These are phyloP conservation scores for Sisymbrium irio DNA, from an alignment of 345 rosid genomes.

Conservation along the genomic window DNA sequence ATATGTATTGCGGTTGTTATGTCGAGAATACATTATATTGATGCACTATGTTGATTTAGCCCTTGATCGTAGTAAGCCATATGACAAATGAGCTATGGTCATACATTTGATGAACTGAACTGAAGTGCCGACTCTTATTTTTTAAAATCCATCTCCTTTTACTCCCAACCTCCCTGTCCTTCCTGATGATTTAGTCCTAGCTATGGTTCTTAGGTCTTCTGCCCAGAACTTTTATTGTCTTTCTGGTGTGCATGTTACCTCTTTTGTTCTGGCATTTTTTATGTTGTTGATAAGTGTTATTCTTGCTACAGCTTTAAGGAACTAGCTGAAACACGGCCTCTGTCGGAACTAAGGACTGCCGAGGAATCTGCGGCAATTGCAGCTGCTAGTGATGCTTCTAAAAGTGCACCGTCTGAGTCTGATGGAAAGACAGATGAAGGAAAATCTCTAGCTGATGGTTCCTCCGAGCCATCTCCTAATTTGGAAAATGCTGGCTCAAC, in stretches of 20 bases:
- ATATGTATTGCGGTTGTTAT: not conserved
- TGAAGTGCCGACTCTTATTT: not conserved
- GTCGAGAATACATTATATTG: not conserved
- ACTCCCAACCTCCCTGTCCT: not conserved
- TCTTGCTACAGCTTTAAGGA: conserved; percentile 68
- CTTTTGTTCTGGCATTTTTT: not conserved
- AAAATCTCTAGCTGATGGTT: conserved; percentile 48
- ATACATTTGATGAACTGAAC: not conserved
- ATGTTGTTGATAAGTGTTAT: conserved; percentile 13
- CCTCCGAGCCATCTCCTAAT: conserved; percentile 53
- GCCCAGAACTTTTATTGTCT: not conserved
- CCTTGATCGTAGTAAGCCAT: not conserved
- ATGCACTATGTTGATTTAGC: not conserved
- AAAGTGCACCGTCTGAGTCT: conserved; percentile 42
- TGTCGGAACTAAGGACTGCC: conserved; percentile 72
- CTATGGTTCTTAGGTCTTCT: not conserved
- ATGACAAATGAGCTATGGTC: not conserved
- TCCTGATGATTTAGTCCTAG: not conserved
- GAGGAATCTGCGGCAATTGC: conserved; percentile 57
- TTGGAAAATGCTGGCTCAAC: conserved; percentile 67
- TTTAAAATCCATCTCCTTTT: not conserved
- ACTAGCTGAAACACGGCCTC: conserved; percentile 70
- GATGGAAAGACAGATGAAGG: conserved; percentile 52
- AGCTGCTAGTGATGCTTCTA: conserved; percentile 38
- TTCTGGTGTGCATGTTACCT: not conserved